Conservation (phyloP, 768 basidiomycete species). For the Xerocomellus dryophilus region DNA sequence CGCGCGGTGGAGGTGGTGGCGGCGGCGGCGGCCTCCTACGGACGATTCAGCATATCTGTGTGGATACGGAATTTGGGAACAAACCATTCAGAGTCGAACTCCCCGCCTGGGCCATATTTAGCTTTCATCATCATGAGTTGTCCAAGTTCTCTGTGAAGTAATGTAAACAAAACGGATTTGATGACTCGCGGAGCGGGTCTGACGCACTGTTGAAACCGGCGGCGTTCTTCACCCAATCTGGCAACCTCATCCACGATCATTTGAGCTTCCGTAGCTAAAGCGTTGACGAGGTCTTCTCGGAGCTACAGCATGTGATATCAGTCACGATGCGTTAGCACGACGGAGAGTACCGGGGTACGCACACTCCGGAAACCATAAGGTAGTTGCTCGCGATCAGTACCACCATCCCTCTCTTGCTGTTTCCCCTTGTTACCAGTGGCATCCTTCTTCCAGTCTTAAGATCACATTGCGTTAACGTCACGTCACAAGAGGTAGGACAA, state of each 20-base stretch:
- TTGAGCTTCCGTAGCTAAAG: not conserved
- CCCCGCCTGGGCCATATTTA: constrained; percentile 81
- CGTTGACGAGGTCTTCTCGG: not conserved
- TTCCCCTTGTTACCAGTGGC: not conserved
- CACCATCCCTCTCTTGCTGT: not conserved
- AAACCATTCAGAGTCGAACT: constrained; percentile 79
- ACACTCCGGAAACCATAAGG: not conserved
- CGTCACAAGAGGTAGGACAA: not conserved
- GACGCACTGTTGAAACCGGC: not conserved
- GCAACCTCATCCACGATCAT: not conserved
- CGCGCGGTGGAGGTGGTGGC: not conserved
- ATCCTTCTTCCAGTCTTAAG: not conserved
- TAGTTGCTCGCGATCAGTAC: not conserved
- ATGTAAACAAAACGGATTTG: not conserved
- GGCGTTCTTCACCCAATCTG: not conserved
- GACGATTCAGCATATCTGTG: not conserved
- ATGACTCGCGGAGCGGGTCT: not conserved
- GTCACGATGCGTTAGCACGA: not conserved
- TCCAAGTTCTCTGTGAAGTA: constrained; percentile 54
- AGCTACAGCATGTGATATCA: not conserved
- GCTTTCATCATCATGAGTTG: constrained; percentile 65
- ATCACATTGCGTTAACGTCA: not conserved
- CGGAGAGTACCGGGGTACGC: not conserved
- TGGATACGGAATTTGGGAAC: not conserved
- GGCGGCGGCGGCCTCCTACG: not conserved